Evolutionary conservation across 2,329 filamentous ascomycete species (phyloP).

Genomic region (Periconia sp.): DNA sequence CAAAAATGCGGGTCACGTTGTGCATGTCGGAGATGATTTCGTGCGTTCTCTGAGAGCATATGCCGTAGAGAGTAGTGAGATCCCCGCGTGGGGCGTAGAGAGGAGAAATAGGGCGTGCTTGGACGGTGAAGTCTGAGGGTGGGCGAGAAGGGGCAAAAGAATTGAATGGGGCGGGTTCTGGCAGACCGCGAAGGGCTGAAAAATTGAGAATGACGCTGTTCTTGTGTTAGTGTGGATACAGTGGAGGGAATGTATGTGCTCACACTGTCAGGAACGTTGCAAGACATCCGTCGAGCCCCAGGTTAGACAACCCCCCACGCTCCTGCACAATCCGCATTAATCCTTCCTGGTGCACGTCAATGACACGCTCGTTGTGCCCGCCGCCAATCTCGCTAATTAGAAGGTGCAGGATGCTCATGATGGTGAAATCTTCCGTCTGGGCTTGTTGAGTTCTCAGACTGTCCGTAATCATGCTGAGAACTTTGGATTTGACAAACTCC

Average conservation of each 20-base stretch:
- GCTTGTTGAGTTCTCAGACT: slow-evolving; percentile 21
- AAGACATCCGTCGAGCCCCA: slow-evolving; percentile 17
- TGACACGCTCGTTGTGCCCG: slow-evolving; percentile 27
- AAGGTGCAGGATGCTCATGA: slow-evolving; percentile 35
- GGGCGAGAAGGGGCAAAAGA: slow-evolving; percentile 15
- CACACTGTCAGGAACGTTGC: slow-evolving; percentile 32
- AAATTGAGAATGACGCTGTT: slow-evolving; percentile 27
- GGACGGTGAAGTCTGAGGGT: slow-evolving; percentile 1
- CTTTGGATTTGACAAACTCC: slow-evolving; percentile 34
- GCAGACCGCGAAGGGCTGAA: slow-evolving; percentile 22
- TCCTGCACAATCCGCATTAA: slow-evolving; percentile 29
- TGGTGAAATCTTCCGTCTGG: slow-evolving; percentile 28
- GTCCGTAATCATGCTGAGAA: slow-evolving; percentile 29
- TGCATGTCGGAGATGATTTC: slow-evolving; percentile 31
- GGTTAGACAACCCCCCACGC: slow-evolving; percentile 23
- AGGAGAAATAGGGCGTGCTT: slow-evolving; percentile 21
- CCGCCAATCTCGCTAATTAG: slow-evolving; percentile 35
- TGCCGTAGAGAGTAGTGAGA: slow-evolving; percentile 13
- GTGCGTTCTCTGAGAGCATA: slow-evolving; percentile 23
- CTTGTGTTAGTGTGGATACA: background rate
- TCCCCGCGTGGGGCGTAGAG: slow-evolving; percentile 22
- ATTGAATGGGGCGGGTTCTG: slow-evolving; percentile 20
- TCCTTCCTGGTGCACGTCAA: slow-evolving; percentile 32
- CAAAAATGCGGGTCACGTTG: slow-evolving; percentile 21
- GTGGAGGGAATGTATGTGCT: slow-evolving; percentile 6